phyloP scores from a whole-genome alignment of 2,329 filamentous ascomycete species.

The Trichoderma atrobrunneum region DNA sequence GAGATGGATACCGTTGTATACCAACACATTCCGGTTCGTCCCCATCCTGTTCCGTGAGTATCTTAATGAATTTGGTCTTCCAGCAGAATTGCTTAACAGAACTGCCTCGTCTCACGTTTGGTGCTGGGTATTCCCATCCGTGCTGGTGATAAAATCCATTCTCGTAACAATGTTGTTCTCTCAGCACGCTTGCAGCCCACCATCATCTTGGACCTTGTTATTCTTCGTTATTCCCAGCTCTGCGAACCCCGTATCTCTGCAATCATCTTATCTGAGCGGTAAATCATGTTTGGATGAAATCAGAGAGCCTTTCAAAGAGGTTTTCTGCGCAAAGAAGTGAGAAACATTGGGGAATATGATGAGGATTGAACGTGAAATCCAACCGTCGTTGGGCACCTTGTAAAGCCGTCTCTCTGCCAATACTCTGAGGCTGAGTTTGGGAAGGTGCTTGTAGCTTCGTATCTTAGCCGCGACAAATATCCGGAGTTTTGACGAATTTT shows the following conservation, averaged over 20 bases:
- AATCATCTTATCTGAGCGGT: background rate
- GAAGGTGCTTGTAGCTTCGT: background rate
- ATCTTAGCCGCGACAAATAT: background rate
- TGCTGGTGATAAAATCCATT: background rate
- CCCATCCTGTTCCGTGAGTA: background rate
- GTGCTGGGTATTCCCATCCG: background rate
- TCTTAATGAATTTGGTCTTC: background rate
- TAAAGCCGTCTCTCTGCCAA: background rate
- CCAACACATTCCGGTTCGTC: background rate
- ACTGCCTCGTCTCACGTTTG: background rate
- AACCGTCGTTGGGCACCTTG: background rate
- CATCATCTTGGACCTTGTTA: background rate
- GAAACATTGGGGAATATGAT: background rate
- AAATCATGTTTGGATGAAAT: background rate
- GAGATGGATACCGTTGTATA: background rate
- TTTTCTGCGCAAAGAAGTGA: background rate
- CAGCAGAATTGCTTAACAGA: background rate
- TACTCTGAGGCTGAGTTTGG: background rate
- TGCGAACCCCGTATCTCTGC: background rate
- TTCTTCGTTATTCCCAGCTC: background rate
- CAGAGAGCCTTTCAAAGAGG: background rate
- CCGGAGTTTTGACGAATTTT: background rate
- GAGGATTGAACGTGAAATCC: background rate
- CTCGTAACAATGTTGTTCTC: background rate
- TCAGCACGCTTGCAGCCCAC: background rate